Conservation (phyloP, 2,329 filamentous ascomycete species). For the Akanthomyces muscarius region DNA sequence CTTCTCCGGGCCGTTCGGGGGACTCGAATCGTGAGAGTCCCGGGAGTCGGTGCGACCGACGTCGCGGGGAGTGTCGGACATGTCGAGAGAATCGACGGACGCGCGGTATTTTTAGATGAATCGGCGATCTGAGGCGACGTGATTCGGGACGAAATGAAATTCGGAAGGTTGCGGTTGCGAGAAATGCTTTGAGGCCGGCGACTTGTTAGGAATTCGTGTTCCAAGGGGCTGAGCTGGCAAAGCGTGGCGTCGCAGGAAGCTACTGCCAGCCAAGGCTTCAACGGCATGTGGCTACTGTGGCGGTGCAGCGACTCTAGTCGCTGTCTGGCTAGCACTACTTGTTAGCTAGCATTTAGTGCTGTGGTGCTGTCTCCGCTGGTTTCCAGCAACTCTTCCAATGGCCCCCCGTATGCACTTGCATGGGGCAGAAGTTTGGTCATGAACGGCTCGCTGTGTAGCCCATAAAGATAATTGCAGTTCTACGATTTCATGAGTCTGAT, state of each 20-base stretch:
- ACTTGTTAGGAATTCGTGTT: slow-evolving; percentile 4
- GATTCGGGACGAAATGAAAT: background rate
- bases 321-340: background rate
- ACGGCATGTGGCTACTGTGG: slow-evolving; percentile 8
- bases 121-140: background rate
- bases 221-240: slow-evolving; percentile 14
- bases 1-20: slow-evolving; percentile 59
- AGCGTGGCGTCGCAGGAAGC: slow-evolving; percentile 1
- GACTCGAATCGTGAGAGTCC: slow-evolving; percentile 48
- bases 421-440: too few relatives aligned
- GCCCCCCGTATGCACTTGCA: too few relatives aligned
- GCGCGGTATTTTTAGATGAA: background rate
- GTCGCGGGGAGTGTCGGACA: slow-evolving; percentile 46
- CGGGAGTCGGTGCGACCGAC: slow-evolving; percentile 50
- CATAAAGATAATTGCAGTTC: too few relatives aligned
- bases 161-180: background rate
- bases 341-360: too few relatives aligned
- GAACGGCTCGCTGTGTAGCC: too few relatives aligned
- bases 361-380: too few relatives aligned
- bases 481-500: too few relatives aligned
- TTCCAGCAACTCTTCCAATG: too few relatives aligned
- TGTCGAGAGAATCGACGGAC: slow-evolving; percentile 24
- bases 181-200: background rate
- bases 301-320: background rate
- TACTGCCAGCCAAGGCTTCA: background rate